A percentile compares a stretch with the other conserved stretches of the same genome.
Conservation (phyloP, 331 rosid genomes). For the Stylosanthes scabra region DNA sequence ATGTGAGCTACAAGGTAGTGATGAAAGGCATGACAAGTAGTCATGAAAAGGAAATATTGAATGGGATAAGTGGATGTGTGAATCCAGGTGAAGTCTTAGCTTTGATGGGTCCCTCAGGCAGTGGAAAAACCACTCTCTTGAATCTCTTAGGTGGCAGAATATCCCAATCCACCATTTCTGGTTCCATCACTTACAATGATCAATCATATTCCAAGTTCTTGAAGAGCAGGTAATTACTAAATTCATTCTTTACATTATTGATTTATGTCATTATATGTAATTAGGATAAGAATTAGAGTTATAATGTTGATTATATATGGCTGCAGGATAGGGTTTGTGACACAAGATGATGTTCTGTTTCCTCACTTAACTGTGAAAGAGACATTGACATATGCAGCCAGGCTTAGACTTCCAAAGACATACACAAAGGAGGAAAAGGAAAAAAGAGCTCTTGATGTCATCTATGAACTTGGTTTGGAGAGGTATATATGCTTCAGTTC, state of each 20-base stretch:
- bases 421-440: conserved; percentile 82
- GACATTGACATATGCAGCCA: conserved; percentile 87
- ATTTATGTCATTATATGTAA: not conserved
- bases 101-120: conserved; percentile 98
- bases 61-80: conserved; percentile 85
- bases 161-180: conserved; percentile 51
- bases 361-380: conserved; percentile 96
- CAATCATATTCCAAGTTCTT: conserved; percentile 81
- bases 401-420: conserved; percentile 74
- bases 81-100: conserved; percentile 96
- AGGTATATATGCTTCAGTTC: conserved; percentile 51
- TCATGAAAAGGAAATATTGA: conserved; percentile 78
- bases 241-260: not conserved
- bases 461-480: conserved; percentile 93
- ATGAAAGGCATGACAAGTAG: conserved; percentile 71
- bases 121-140: conserved; percentile 91
- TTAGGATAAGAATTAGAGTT: no score
- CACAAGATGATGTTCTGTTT: conserved; percentile 95
- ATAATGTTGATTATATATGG: conserved; percentile 1
- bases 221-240: conserved; percentile 70
- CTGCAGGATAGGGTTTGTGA: conserved; percentile 94
- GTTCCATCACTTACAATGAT: conserved; percentile 82
- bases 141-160: conserved; percentile 87
- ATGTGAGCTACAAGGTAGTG: conserved; percentile 81
- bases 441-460: conserved; percentile 86